Percentiles rank a stretch among this genome's conserved stretches.
These are phyloP conservation scores for Colletotrichum plurivorum DNA, from an alignment of 2,329 filamentous ascomycete species.

Conservation along the genomic window DNA sequence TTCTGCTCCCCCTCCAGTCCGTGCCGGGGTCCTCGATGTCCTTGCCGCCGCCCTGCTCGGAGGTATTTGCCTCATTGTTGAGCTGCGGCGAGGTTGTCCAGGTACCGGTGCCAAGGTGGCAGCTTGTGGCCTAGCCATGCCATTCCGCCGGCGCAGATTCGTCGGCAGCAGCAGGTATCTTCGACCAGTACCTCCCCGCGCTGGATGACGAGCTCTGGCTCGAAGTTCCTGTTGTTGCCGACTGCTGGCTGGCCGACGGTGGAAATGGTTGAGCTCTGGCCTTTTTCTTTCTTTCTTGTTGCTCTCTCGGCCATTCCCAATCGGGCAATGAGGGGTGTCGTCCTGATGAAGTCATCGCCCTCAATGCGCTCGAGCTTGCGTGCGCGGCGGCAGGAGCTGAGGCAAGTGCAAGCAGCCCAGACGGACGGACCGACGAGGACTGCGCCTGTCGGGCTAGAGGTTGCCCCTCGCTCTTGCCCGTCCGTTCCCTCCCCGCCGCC, in stretches of 20 bases:
- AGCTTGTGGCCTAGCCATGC: conserved; percentile 11
- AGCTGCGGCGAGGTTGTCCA: conserved; percentile 22
- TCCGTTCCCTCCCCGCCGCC: conserved; percentile 1
- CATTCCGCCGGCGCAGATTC: neutral
- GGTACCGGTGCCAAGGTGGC: conserved; percentile 17
- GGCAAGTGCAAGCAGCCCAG: neutral
- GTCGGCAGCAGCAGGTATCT: too few species aligned
- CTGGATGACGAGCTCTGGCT: too few species aligned
- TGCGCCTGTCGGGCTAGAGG: neutral
- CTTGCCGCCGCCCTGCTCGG: conserved; percentile 11
- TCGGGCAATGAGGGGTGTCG: conserved; percentile 6
- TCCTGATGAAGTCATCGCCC: conserved; percentile 34
- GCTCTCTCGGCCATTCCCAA: conserved; percentile 12
- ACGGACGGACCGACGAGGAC: neutral
- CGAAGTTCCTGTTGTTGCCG: neutral
- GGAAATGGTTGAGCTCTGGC: conserved; percentile 9
- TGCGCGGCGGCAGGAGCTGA: neutral
- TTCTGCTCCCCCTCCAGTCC: conserved; percentile 20
- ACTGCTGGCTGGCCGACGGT: conserved; percentile 15
- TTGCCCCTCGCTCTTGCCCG: conserved; percentile 20
- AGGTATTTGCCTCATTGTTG: conserved; percentile 29
- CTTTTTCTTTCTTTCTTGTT: neutral
- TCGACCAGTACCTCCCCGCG: too few species aligned
- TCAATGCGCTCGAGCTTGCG: conserved; percentile 11
- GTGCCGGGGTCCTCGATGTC: conserved; percentile 24